Percentiles rank a stretch among this genome's conserved stretches.
phyloP scores from a whole-genome alignment of 257 asterid species.

The Nicotiana paniculata region DNA sequence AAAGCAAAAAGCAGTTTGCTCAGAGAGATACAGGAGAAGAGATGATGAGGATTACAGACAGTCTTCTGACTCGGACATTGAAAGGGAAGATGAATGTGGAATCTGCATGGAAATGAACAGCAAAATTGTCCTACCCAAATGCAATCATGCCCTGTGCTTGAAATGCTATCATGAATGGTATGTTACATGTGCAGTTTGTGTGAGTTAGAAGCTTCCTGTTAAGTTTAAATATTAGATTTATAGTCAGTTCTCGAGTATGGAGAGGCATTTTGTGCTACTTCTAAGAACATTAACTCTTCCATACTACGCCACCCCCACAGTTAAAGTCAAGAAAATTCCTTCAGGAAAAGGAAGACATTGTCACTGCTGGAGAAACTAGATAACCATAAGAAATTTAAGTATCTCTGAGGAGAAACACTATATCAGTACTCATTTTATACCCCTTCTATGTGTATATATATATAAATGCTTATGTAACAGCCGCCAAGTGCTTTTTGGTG shows the following conservation, averaged over 20 bases:
- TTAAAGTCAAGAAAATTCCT: background rate
- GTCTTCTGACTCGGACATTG: constrained; percentile 58
- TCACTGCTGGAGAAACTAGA: background rate
- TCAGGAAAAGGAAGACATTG: background rate
- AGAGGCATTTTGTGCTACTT: background rate
- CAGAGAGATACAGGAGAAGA: constrained; percentile 72
- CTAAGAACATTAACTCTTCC: background rate
- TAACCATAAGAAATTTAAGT: background rate
- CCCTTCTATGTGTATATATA: background rate
- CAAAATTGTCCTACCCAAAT: constrained; percentile 83
- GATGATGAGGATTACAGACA: constrained; percentile 51
- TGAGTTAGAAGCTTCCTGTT: background rate
- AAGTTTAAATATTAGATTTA: background rate
- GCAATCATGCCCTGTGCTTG: constrained; percentile 81
- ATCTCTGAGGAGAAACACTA: background rate
- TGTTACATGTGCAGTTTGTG: background rate
- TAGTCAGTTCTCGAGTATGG: background rate
- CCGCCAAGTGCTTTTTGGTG: background rate
- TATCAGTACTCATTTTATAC: background rate
- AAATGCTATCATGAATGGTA: constrained; percentile 97
- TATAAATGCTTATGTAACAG: background rate
- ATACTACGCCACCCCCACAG: background rate
- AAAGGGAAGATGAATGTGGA: constrained; percentile 96
- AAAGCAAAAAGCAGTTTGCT: constrained; percentile 66
- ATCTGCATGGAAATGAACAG: constrained; percentile 87